Evolutionary conservation across 495 filamentous ascomycete species (phyloP), one percentile per base, ranked within the genome.

Genomic region (Mytilinidion resinicola): DNA sequence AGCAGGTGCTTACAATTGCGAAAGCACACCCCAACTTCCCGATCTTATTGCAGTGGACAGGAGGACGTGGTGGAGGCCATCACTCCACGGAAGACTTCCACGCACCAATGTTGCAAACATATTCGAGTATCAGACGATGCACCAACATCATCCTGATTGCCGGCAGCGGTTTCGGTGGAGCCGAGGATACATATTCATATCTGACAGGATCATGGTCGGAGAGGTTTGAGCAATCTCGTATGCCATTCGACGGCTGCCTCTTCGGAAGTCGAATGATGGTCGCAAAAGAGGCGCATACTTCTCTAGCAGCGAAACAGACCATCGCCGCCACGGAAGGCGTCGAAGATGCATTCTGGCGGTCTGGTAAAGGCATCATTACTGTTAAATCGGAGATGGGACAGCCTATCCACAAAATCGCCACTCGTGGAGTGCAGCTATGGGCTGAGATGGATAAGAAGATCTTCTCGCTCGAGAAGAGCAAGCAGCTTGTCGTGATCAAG

Each of bases 11-110:
- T 47, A 70, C 74, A 36, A 75, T 80, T 50, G 76, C 77, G 41
- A 73, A 73, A 56, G 67, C 69, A 8, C 69, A 78, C 53, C 75
- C 76, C 12, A 64, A 68, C 36, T 77, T 78, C 64, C 76, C 76
- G 8, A 67, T 80, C 46, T 73, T 77, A 15, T 58, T 80, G 53
- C 77, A 80, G 59, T 80, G 77, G 77, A 80, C 77, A 9, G 77
- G 77, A 51, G 77, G 77, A 8, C 69, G 77, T 54, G 77, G 75
- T 20, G 77, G 77, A 60, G 77, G 77, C 39, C 77, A 80, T 62
- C 77, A 80, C 57, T 80, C 77, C 2, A 78, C 67, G 55, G 77
- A 80, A 62, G 77, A 80, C 55, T 80, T 80, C 64, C 76, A 80
- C 60, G 60, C 70, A 19, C 76, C 77, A 2, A 69, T 80, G 10